These are phyloP conservation scores for Umbelopsis vinacea DNA, from an alignment of 192 early-diverging fungal genomes.

Conservation along the genomic window DNA sequence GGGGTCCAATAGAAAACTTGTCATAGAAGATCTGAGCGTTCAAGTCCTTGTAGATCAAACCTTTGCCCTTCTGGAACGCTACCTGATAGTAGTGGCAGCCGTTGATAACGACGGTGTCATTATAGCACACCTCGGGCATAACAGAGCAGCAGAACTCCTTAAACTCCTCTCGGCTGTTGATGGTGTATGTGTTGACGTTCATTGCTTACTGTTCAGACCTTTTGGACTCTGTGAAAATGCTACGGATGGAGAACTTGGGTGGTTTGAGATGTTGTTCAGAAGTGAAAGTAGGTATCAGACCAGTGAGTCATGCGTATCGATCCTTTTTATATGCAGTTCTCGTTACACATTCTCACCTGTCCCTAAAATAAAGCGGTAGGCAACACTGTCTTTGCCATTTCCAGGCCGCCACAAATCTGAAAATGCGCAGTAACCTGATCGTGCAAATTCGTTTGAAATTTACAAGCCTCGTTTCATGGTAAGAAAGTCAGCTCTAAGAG, in stretches of 20 bases:
- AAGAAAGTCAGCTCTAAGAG: no score
- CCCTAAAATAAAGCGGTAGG: no score
- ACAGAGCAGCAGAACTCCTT: conserved; percentile 22
- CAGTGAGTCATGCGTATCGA: neutral
- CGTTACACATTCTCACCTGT: conserved; percentile 1
- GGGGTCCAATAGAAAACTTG: conserved; percentile 15
- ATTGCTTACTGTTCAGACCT: neutral
- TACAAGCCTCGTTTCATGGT: neutral
- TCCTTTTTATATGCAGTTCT: neutral
- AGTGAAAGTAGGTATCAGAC: no score
- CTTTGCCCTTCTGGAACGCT: conserved; percentile 17
- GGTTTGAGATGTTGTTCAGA: no score
- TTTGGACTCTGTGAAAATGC: neutral
- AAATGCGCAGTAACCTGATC: neutral
- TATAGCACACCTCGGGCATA: conserved; percentile 17
- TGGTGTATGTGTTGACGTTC: conserved; percentile 8
- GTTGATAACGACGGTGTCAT: conserved; percentile 12
- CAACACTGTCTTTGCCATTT: neutral
- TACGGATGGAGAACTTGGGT: neutral
- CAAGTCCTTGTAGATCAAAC: conserved; percentile 18
- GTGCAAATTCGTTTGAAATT: neutral
- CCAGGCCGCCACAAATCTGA: neutral
- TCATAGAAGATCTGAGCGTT: conserved; percentile 19
- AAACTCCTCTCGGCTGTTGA: conserved; percentile 14
- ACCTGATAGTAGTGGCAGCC: conserved; percentile 8